A percentile compares a stretch with the other conserved stretches of the same genome.
These are phyloP conservation scores for Pachysolen tannophilus DNA, from an alignment of 805 yeast species.

Conservation along the genomic window DNA sequence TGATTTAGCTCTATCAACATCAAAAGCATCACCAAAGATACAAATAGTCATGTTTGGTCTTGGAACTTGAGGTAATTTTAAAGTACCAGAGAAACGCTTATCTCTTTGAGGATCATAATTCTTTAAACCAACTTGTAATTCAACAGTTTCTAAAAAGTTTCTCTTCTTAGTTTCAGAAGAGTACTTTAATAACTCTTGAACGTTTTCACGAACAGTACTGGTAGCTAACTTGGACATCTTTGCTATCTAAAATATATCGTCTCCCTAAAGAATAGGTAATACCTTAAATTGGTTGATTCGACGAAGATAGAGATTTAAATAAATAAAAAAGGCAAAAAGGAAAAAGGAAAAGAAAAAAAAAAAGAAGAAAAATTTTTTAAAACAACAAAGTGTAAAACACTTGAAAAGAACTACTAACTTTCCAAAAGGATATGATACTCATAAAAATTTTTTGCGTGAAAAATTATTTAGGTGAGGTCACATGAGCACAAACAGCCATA, in stretches of 20 bases:
- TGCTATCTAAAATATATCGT: slow-evolving; percentile 34
- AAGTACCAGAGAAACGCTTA: slow-evolving; percentile 99
- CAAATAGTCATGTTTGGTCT: slow-evolving; percentile 99
- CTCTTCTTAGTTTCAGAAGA: slow-evolving; percentile 98
- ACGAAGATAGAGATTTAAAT: slow-evolving; percentile 33
- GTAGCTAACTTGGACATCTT: slow-evolving; percentile 84
- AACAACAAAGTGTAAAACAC: too few relatives aligned
- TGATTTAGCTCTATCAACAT: slow-evolving; percentile 99
- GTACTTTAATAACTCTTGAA: slow-evolving; percentile 81
- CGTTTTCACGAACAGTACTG: slow-evolving; percentile 94
- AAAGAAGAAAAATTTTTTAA: slow-evolving; percentile 1
- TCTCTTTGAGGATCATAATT: slow-evolving; percentile 99
- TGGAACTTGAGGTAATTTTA: slow-evolving; percentile 97
- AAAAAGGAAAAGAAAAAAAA: too few relatives aligned
- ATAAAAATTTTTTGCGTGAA: too few relatives aligned
- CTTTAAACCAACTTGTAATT: slow-evolving; percentile 98
- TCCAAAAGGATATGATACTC: too few relatives aligned
- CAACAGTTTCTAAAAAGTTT: slow-evolving; percentile 99
- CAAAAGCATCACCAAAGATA: slow-evolving; percentile 99
- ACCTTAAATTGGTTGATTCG: slow-evolving; percentile 39
- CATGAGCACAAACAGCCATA: too few relatives aligned
- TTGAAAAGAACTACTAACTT: too few relatives aligned
- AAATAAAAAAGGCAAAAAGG: not conserved
- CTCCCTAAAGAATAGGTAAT: slow-evolving; percentile 62
- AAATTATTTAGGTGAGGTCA: too few relatives aligned